A percentile compares a stretch with the other conserved stretches of the same genome.
Conservation (phyloP, 139 green algal genomes). For the Coelastrella sp. region DNA sequence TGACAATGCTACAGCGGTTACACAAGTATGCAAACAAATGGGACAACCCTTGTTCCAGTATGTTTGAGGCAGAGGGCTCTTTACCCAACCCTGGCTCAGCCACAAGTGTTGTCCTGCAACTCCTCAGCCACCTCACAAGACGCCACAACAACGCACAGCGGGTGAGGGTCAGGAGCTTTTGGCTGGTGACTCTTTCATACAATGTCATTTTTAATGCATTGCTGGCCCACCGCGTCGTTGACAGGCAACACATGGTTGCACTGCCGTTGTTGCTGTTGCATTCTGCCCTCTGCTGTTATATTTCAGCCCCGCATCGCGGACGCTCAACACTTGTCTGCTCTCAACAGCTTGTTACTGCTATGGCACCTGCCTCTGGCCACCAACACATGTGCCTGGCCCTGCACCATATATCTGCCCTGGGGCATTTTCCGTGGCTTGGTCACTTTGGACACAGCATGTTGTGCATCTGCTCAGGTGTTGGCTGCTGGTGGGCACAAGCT, state of each 20-base stretch:
- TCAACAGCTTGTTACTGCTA: no score
- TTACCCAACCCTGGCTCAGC: slow-evolving; percentile 67
- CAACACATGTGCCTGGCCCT: background rate
- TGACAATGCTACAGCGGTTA: slow-evolving; percentile 74
- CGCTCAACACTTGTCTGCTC: no score
- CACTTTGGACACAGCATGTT: background rate
- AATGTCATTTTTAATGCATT: no score
- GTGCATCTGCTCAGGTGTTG: slow-evolving; percentile 28
- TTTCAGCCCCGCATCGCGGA: no score
- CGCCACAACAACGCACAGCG: slow-evolving; percentile 72
- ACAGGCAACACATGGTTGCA: no score
- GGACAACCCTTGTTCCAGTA: slow-evolving; percentile 45
- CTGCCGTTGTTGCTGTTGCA: no score
- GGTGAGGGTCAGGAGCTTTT: slow-evolving; percentile 53
- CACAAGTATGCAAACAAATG: slow-evolving; percentile 64
- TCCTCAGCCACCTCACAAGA: slow-evolving; percentile 83
- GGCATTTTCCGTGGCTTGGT: no score
- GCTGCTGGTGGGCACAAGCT: slow-evolving; percentile 58
- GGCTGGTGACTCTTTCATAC: no score
- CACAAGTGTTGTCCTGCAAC: slow-evolving; percentile 84
- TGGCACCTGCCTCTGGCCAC: background rate
- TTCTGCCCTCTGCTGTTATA: no score
- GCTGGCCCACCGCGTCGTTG: no score
- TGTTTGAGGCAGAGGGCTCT: slow-evolving; percentile 40
- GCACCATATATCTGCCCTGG: no score